Evolutionary conservation across 768 basidiomycete species (phyloP).

Genomic region (Naganishia friedmannii): DNA sequence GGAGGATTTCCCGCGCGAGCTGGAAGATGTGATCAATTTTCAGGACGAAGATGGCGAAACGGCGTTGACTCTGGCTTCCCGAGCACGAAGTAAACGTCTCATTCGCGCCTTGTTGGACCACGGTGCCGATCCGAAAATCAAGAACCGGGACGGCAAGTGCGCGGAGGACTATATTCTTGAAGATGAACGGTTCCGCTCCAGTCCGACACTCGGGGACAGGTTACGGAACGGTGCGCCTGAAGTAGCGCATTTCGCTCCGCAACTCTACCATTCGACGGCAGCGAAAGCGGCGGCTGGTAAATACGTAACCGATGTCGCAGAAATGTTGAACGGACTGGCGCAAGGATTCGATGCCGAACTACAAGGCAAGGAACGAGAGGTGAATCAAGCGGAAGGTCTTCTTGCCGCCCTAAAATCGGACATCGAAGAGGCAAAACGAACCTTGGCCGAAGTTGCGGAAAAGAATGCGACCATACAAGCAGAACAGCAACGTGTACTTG

Average conservation of each 20-base stretch:
- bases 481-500: conserved; percentile 47
- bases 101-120: conserved; percentile 94
- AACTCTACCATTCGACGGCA: conserved; percentile 77
- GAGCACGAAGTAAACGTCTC: conserved; percentile 89
- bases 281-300: conserved; percentile 82
- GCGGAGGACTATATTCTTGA: conserved; percentile 98
- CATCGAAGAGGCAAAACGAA: conserved; percentile 65
- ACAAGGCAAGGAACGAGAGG: conserved; percentile 84
- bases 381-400: conserved; percentile 80
- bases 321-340: conserved; percentile 82
- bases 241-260: conserved; percentile 52
- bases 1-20: conserved; percentile 87
- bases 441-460: conserved; percentile 51
- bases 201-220: conserved; percentile 74
- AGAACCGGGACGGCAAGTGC: conserved; percentile 90
- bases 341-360: conserved; percentile 88
- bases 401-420: conserved; percentile 83
- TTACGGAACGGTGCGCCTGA: conserved; percentile 28
- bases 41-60: conserved; percentile 99
- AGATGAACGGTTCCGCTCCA: conserved; percentile 92
- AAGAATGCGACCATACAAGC: conserved; percentile 39
- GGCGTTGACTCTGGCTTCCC: conserved; percentile 89
- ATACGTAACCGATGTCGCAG: conserved; percentile 77
- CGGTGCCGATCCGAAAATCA: conserved; percentile 90
- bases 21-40: conserved; percentile 97